phyloP scores from a whole-genome alignment of 129 eudicot genomes.

The Flaveria bidentis region DNA sequence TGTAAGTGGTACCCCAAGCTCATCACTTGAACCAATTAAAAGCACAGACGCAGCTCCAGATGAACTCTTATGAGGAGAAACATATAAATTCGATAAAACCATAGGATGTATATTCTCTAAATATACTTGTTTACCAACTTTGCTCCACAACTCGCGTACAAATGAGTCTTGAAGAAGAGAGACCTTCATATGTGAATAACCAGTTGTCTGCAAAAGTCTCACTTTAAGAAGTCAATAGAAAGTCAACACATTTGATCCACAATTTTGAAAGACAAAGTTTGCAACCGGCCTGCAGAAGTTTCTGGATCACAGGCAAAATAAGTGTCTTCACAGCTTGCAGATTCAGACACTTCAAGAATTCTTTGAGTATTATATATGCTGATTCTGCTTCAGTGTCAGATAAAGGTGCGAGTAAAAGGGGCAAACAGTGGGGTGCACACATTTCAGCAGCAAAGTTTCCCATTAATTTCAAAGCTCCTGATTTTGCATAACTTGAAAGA shows the following conservation, averaged over 20 bases:
- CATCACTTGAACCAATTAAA: slow-evolving; percentile 91
- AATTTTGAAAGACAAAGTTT: slow-evolving; percentile 19
- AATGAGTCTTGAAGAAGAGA: slow-evolving; percentile 98
- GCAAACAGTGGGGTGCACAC: slow-evolving; percentile 88
- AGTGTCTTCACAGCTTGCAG: slow-evolving; percentile 60
- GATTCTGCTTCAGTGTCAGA: slow-evolving; percentile 87
- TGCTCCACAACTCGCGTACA: slow-evolving; percentile 85
- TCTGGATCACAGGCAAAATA: slow-evolving; percentile 81
- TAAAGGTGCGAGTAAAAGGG: slow-evolving; percentile 55
- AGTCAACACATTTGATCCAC: slow-evolving; percentile 18
- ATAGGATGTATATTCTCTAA: slow-evolving; percentile 72
- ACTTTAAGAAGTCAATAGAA: slow-evolving; percentile 18
- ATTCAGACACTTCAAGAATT: slow-evolving; percentile 69
- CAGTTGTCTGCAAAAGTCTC: slow-evolving; percentile 57
- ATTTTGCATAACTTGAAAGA: slow-evolving; percentile 75
- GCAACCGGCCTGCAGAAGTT: slow-evolving; percentile 77
- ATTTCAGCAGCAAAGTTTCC: slow-evolving; percentile 87
- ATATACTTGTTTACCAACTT: slow-evolving; percentile 77
- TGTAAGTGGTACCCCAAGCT: slow-evolving; percentile 91
- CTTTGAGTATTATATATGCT: slow-evolving; percentile 63
- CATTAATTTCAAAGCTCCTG: slow-evolving; percentile 83
- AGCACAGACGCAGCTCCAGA: slow-evolving; percentile 90
- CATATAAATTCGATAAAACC: slow-evolving; percentile 69
- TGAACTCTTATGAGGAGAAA: slow-evolving; percentile 79
- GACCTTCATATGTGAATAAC: slow-evolving; percentile 84